phyloP scores from a whole-genome alignment of 345 rosid genomes.

The Arabis alpina region DNA sequence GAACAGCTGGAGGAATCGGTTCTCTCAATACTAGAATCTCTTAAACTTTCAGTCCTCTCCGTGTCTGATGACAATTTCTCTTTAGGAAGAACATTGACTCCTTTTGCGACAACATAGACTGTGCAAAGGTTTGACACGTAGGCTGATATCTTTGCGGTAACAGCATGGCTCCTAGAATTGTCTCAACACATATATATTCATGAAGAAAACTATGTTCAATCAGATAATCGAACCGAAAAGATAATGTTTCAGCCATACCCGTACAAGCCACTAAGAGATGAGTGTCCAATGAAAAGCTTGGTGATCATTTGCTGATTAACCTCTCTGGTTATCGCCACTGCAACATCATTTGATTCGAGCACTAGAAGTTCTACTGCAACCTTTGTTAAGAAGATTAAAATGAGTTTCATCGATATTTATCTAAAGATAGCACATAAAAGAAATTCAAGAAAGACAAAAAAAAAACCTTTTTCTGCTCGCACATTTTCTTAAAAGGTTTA shows the following conservation, averaged over 20 bases:
- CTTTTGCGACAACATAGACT: constrained; percentile 75
- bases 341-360: constrained; percentile 70
- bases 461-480: constrained; percentile 59
- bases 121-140: constrained; percentile 66
- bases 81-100: constrained; percentile 67
- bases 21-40: constrained; percentile 48
- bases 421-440: background rate
- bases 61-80: constrained; percentile 49
- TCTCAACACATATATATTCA: constrained; percentile 23
- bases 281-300: constrained; percentile 81
- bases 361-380: constrained; percentile 59
- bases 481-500: constrained; percentile 63
- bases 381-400: constrained; percentile 47
- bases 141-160: constrained; percentile 62
- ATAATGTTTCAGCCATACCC: constrained; percentile 1
- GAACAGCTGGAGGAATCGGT: constrained; percentile 50
- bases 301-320: constrained; percentile 50
- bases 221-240: background rate
- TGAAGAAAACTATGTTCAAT: background rate
- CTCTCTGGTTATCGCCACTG: constrained; percentile 65
- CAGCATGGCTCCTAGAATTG: constrained; percentile 41
- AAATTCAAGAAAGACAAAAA: background rate
- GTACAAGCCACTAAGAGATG: constrained; percentile 55
- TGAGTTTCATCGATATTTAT: constrained; percentile 4
- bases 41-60: constrained; percentile 40